These are phyloP conservation scores for Clathrus columnatus DNA, from an alignment of 768 basidiomycete species.

Conservation along the genomic window DNA sequence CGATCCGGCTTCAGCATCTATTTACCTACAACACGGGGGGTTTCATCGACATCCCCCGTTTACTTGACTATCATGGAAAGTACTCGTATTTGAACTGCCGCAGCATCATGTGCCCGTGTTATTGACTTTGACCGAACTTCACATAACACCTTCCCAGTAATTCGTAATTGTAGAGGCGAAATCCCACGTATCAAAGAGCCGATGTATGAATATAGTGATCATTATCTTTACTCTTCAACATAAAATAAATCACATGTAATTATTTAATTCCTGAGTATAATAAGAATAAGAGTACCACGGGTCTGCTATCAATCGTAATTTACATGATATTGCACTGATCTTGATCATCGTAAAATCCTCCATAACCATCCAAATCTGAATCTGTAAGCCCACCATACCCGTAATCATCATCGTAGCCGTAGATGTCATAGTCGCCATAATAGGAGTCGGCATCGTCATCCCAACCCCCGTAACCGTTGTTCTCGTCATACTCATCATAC, in stretches of 20 bases:
- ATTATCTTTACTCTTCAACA: neutral
- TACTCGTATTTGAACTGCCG: conserved; percentile 70
- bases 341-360: neutral
- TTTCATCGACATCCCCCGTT: conserved; percentile 61
- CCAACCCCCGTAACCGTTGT: neutral
- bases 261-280: no score
- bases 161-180: conserved; percentile 11
- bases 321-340: no score
- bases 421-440: neutral
- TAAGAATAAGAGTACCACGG: no score
- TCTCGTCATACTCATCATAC: neutral
- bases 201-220: neutral
- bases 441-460: neutral
- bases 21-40: conserved; percentile 42
- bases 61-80: conserved; percentile 69
- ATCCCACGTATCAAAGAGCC: neutral
- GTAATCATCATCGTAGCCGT: neutral
- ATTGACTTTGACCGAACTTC: conserved; percentile 69
- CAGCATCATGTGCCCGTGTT: conserved; percentile 68
- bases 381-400: neutral
- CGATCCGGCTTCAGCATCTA: conserved; percentile 66
- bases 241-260: neutral
- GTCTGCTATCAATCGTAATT: no score
- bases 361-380: neutral
- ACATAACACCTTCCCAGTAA: conserved; percentile 44